Conservation (phyloP, 208 protist species). For the Jaenimonas drosophilae region DNA sequence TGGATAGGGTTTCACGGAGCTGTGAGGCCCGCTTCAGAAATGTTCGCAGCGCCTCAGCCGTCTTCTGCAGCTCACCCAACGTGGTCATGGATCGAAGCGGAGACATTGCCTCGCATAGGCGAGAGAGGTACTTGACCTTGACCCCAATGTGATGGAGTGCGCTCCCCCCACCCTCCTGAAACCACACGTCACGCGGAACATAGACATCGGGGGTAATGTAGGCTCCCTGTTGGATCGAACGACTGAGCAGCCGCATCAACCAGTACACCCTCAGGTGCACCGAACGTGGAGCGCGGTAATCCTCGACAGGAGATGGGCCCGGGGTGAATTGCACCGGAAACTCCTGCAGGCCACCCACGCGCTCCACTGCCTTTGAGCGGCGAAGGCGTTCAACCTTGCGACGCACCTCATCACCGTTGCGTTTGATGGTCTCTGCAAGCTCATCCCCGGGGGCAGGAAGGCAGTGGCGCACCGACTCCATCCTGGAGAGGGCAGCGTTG, state of each 20-base stretch:
- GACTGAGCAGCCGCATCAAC: conserved; percentile 61
- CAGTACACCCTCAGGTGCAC: conserved; percentile 54
- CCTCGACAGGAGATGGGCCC: conserved; percentile 42
- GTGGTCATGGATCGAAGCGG: too few species aligned
- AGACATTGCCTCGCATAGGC: conserved; percentile 55
- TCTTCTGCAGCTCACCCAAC: too few species aligned
- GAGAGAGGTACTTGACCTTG: conserved; percentile 53
- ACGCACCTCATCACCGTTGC: conserved; percentile 46
- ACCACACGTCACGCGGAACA: conserved; percentile 65
- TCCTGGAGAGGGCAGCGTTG: conserved; percentile 24
- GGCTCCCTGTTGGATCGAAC: conserved; percentile 64
- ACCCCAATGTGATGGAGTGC: conserved; percentile 33
- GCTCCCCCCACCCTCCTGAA: conserved; percentile 40
- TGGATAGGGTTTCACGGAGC: conserved; percentile 31
- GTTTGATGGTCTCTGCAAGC: conserved; percentile 32
- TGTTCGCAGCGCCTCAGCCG: too few species aligned
- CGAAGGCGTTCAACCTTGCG: conserved; percentile 53
- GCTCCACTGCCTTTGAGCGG: conserved; percentile 24
- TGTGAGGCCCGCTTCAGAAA: too few species aligned
- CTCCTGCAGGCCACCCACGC: conserved; percentile 31
- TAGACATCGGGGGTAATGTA: conserved; percentile 74
- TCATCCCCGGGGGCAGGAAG: conserved; percentile 14
- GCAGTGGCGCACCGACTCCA: conserved; percentile 36
- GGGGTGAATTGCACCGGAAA: conserved; percentile 59
- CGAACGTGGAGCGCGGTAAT: conserved; percentile 33